Evolutionary conservation across 2,329 filamentous ascomycete species (phyloP).

Genomic region (Phoma herbarum): DNA sequence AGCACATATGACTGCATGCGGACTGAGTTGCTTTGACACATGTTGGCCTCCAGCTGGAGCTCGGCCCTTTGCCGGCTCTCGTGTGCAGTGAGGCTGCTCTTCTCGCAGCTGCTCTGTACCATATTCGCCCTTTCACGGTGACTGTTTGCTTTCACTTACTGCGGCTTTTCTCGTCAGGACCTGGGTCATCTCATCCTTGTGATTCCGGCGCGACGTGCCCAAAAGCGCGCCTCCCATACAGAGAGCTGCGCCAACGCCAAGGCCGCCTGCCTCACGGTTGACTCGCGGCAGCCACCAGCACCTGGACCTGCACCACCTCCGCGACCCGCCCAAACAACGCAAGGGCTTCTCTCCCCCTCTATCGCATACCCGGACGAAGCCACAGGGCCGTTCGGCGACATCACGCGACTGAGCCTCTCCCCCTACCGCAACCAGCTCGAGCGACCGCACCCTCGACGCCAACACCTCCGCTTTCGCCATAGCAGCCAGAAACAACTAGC

Average conservation of each 20-base stretch:
- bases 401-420: conserved; percentile 32
- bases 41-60: conserved; percentile 2
- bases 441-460: conserved; percentile 34
- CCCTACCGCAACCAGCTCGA: conserved; percentile 22
- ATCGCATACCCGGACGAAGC: conserved; percentile 38
- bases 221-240: conserved; percentile 4
- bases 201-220: conserved; percentile 8
- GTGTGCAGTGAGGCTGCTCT: conserved; percentile 5
- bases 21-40: conserved; percentile 9
- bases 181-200: conserved; percentile 7
- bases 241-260: conserved; percentile 30
- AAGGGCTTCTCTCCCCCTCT: conserved; percentile 38
- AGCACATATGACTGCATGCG: conserved; percentile 14
- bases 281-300: conserved; percentile 30
- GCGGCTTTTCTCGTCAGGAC: background rate
- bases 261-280: conserved; percentile 24
- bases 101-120: background rate
- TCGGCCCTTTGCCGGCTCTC: conserved; percentile 14
- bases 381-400: conserved; percentile 33
- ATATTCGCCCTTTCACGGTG: background rate
- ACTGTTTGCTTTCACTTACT: background rate
- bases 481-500: conserved; percentile 38
- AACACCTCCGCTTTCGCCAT: conserved; percentile 47
- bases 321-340: conserved; percentile 40
- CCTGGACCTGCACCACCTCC: conserved; percentile 42